Evolutionary conservation across 2,329 filamentous ascomycete species (phyloP).

Genomic region (Chaetomium globosum): DNA sequence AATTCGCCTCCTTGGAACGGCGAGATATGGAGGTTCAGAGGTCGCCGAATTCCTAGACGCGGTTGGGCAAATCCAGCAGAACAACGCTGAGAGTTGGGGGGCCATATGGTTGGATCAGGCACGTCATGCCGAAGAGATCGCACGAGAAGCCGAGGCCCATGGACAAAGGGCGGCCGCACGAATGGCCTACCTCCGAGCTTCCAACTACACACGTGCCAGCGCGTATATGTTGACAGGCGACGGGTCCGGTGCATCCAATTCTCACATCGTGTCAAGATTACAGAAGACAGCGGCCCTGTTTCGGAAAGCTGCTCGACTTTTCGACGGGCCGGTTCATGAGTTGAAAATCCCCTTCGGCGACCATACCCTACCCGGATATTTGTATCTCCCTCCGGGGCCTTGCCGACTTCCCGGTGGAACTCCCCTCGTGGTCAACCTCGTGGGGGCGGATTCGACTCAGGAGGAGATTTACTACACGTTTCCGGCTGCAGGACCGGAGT

Average conservation of each 20-base stretch:
- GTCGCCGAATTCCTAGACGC: constrained; percentile 47
- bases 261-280: background rate
- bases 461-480: constrained; percentile 48
- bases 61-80: constrained; percentile 43
- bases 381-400: constrained; percentile 42
- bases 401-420: constrained; percentile 30
- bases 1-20: constrained; percentile 46
- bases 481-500: constrained; percentile 34
- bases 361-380: constrained; percentile 42
- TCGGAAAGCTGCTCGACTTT: constrained; percentile 33
- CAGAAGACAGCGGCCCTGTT: constrained; percentile 30
- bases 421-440: constrained; percentile 43
- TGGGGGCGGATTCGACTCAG: constrained; percentile 44
- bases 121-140: constrained; percentile 42
- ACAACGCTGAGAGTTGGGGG: constrained; percentile 48
- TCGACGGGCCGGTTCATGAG: constrained; percentile 20
- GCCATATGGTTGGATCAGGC: constrained; percentile 42
- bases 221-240: constrained; percentile 39
- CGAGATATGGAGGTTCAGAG: constrained; percentile 44
- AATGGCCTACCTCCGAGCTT: constrained; percentile 45
- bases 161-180: constrained; percentile 42
- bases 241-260: background rate
- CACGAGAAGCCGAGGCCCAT: constrained; percentile 39
- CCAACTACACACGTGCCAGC: constrained; percentile 47
- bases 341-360: constrained; percentile 47